phyloP scores from a whole-genome alignment of 306 rosid species.

The Fragaria vesca region DNA sequence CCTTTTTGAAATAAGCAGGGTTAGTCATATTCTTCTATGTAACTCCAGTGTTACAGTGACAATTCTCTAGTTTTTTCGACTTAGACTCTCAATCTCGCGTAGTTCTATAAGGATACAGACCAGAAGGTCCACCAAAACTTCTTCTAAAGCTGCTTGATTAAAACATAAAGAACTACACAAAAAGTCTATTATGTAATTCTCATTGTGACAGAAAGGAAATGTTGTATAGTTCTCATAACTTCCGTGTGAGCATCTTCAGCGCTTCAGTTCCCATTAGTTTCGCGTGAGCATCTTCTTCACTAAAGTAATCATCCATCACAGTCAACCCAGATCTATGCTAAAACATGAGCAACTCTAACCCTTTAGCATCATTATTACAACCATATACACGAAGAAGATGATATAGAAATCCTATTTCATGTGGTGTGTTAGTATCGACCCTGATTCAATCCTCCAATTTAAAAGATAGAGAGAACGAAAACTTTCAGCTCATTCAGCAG shows the following conservation, averaged over 20 bases:
- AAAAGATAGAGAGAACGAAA: background rate
- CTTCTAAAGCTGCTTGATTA: too few species aligned
- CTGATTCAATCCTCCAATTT: background rate
- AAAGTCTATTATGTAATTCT: background rate
- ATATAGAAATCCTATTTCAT: slow-evolving; percentile 16
- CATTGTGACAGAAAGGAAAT: background rate
- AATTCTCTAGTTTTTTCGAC: too few species aligned
- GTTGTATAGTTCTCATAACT: background rate
- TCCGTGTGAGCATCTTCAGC: background rate
- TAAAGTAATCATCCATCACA: background rate
- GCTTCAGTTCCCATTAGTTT: background rate
- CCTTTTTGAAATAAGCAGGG: too few species aligned
- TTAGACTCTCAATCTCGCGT: too few species aligned
- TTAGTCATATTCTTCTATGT: too few species aligned
- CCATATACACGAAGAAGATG: slow-evolving; percentile 11
- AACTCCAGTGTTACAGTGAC: too few species aligned
- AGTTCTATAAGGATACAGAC: too few species aligned
- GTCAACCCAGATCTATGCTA: background rate
- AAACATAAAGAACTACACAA: background rate
- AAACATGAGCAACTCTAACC: background rate
- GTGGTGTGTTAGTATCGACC: background rate
- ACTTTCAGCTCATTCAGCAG: slow-evolving; percentile 34
- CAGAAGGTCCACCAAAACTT: too few species aligned
- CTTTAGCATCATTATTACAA: background rate
- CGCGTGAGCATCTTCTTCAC: background rate